Evolutionary conservation across 192 early-diverging fungal species (phyloP).

Genomic region (Backusella parvicylindrica): DNA sequence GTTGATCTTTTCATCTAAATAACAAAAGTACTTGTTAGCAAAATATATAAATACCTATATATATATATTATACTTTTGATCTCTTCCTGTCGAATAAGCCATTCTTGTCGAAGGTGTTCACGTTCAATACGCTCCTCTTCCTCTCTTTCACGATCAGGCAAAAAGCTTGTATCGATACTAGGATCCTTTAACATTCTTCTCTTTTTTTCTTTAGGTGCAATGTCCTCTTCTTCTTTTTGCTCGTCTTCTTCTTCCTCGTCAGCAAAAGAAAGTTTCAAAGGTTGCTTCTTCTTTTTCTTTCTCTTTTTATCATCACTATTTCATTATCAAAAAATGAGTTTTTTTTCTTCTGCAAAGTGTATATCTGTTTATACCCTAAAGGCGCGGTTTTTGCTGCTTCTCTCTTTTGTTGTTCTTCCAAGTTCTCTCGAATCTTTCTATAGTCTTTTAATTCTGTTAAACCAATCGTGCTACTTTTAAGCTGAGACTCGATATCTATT

Average conservation of each 20-base stretch:
- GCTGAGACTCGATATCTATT: conserved; percentile 73
- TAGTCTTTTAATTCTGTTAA: conserved; percentile 89
- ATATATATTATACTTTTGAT: conserved; percentile 56
- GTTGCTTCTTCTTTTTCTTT: conserved; percentile 62
- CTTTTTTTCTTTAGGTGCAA: conserved; percentile 33
- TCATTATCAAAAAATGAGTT: no score
- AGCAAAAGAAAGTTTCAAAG: conserved; percentile 75
- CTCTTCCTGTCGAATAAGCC: conserved; percentile 78
- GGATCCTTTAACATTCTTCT: conserved; percentile 78
- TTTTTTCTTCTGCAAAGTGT: no score
- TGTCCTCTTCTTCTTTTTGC: conserved; percentile 29
- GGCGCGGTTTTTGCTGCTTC: conserved; percentile 61
- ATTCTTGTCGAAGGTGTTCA: conserved; percentile 75
- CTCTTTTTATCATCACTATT: conserved; percentile 55
- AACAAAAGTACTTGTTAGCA: not conserved
- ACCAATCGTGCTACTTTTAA: conserved; percentile 88
- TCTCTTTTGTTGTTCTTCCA: conserved; percentile 79
- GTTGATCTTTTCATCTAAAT: conserved; percentile 64
- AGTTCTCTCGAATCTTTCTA: conserved; percentile 73
- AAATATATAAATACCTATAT: not conserved
- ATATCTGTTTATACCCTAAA: conserved; percentile 25
- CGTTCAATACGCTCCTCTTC: conserved; percentile 66
- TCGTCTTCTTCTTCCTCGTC: conserved; percentile 58
- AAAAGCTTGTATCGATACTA: conserved; percentile 84
- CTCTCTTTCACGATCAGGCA: conserved; percentile 89